phyloP scores from a whole-genome alignment of 1,139 yeast species.

The Sugiyamaella japonica region DNA sequence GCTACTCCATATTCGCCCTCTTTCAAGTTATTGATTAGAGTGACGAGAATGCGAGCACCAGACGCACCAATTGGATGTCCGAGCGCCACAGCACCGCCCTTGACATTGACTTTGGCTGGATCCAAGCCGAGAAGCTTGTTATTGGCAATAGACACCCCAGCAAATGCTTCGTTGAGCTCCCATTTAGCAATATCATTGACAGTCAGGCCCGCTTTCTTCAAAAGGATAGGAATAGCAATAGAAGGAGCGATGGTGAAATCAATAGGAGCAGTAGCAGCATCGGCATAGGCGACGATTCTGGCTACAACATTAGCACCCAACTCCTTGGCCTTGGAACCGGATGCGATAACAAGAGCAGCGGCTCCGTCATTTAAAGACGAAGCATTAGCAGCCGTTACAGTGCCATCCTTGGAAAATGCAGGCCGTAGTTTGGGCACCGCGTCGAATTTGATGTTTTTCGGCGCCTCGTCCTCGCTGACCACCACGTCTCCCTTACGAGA shows the following conservation, averaged over 20 bases:
- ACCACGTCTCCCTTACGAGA: conserved; percentile 52
- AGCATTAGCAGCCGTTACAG: conserved; percentile 93
- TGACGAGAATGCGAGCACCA: conserved; percentile 87
- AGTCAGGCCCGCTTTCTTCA: conserved; percentile 54
- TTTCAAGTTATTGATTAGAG: conserved; percentile 67
- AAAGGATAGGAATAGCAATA: conserved; percentile 84
- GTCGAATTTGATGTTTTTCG: conserved; percentile 64
- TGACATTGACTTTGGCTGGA: conserved; percentile 71
- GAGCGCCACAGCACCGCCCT: conserved; percentile 95
- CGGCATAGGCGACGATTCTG: conserved; percentile 84
- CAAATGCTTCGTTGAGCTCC: conserved; percentile 92
- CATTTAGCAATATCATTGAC: conserved; percentile 58
- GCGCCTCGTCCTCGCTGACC: conserved; percentile 65
- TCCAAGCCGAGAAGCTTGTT: conserved; percentile 65
- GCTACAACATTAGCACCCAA: conserved; percentile 66
- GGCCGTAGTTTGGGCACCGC: conserved; percentile 75
- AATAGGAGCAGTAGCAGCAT: conserved; percentile 87
- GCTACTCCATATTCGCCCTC: conserved; percentile 93
- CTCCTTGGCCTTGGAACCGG: conserved; percentile 70
- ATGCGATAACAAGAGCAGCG: conserved; percentile 81
- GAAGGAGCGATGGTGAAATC: conserved; percentile 95
- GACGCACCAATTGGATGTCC: conserved; percentile 97
- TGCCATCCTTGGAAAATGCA: conserved; percentile 86
- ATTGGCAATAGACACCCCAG: conserved; percentile 90
- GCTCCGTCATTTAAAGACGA: conserved; percentile 94